Evolutionary conservation across 441 rosid species (phyloP).

Genomic region (Erodium moschatum): DNA sequence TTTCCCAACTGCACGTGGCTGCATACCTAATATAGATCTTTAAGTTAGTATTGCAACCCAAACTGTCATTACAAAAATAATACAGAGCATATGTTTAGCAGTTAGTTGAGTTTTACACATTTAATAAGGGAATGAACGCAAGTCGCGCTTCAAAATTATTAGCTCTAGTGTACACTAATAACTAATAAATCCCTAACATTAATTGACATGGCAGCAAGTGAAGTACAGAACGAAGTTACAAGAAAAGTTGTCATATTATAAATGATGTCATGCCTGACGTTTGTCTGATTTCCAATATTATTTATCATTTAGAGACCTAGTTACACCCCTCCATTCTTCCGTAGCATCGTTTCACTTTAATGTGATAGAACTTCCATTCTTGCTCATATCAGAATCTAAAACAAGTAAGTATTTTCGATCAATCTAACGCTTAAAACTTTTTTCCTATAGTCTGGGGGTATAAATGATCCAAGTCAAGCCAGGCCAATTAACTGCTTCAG

Average conservation of each 20-base stretch:
- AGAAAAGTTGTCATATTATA: not conserved
- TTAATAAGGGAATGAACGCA: constrained; percentile 4
- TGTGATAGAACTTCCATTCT: not conserved
- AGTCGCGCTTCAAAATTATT: not conserved
- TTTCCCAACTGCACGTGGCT: constrained; percentile 68
- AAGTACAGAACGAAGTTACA: not conserved
- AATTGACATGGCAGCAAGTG: not conserved
- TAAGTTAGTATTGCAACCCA: not conserved
- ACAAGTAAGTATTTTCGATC: not conserved
- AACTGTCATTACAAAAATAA: not conserved
- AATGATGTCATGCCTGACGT: not conserved
- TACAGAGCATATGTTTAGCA: not conserved
- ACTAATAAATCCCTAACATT: not conserved
- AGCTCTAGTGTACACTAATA: not conserved
- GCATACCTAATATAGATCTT: constrained; percentile 37
- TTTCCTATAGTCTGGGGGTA: not conserved
- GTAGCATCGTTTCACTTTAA: too few species aligned
- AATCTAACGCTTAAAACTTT: not conserved
- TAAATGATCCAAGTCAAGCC: constrained; percentile 1
- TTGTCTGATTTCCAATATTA: not conserved
- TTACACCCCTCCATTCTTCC: too few species aligned
- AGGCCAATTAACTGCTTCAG: not conserved
- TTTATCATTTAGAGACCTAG: not conserved
- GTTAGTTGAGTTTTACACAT: not conserved
- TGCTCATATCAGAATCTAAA: not conserved